Conservation (phyloP, 768 basidiomycete genomes). For the Kwoniella sp. region DNA sequence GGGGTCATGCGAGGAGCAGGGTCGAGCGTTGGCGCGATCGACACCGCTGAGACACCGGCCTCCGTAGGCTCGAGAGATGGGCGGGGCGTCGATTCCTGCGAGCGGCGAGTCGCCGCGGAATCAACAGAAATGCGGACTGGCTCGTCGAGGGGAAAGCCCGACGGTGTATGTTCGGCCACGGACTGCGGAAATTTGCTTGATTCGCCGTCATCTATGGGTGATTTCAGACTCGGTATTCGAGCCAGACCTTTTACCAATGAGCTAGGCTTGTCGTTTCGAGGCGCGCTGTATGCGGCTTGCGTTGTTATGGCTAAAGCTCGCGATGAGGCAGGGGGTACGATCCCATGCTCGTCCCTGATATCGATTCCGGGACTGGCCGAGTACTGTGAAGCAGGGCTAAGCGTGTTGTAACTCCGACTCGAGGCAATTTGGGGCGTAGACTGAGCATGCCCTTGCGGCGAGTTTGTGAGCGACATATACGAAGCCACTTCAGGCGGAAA, state of each 20-base stretch:
- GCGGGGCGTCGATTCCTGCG: slow-evolving; percentile 17
- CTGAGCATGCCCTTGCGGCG: slow-evolving; percentile 15
- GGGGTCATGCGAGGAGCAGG: slow-evolving; percentile 25
- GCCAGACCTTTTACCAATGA: slow-evolving; percentile 7
- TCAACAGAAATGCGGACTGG: slow-evolving; percentile 9
- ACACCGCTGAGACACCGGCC: background rate
- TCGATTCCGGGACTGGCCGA: slow-evolving; percentile 22
- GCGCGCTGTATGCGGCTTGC: no score
- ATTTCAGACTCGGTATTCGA: slow-evolving; percentile 7
- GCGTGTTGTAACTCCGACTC: slow-evolving; percentile 12
- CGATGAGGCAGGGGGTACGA: slow-evolving; percentile 14
- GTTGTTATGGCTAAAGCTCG: slow-evolving; percentile 16
- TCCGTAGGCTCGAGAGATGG: slow-evolving; percentile 12
- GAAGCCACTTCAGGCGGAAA: slow-evolving; percentile 38
- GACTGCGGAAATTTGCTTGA: slow-evolving; percentile 10
- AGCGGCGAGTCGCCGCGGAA: slow-evolving; percentile 4
- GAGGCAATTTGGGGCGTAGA: slow-evolving; percentile 6
- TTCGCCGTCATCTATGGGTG: slow-evolving; percentile 7
- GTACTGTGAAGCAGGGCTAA: slow-evolving; percentile 35
- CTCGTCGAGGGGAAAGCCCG: slow-evolving; percentile 4
- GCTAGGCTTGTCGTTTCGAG: background rate
- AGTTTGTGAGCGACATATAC: slow-evolving; percentile 34
- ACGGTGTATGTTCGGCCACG: background rate
- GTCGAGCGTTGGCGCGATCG: background rate
- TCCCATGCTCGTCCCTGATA: slow-evolving; percentile 5